Percentiles rank a stretch among this genome's conserved stretches.
These are phyloP conservation scores for Terfezia boudieri DNA, from an alignment of 495 filamentous ascomycete species.

Conservation along the genomic window DNA sequence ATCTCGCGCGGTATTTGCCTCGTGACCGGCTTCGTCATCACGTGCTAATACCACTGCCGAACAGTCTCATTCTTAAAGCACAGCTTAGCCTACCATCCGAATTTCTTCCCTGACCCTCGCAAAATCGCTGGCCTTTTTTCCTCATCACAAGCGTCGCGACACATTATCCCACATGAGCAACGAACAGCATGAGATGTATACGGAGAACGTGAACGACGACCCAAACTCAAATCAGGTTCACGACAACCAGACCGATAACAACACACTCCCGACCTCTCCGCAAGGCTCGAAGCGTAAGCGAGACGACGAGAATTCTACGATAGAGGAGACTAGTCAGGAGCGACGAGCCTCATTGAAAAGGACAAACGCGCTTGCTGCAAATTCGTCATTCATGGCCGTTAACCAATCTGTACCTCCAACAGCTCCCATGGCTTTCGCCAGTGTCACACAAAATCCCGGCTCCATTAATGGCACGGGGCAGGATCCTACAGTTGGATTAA, in stretches of 20 bases:
- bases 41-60: background rate
- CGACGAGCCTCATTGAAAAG: slow-evolving; percentile 18
- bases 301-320: slow-evolving; percentile 10
- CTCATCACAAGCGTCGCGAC: background rate
- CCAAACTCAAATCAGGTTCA: background rate
- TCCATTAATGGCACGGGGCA: background rate
- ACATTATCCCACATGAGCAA: slow-evolving; percentile 16
- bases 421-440: background rate
- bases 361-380: slow-evolving; percentile 14
- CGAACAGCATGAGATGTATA: slow-evolving; percentile 18
- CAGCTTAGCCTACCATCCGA: background rate
- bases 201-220: slow-evolving; percentile 16
- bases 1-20: background rate
- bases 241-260: background rate
- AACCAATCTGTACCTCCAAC: slow-evolving; percentile 4
- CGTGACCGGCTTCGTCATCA: background rate
- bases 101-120: background rate
- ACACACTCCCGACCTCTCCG: background rate
- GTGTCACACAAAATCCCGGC: background rate
- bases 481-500: background rate
- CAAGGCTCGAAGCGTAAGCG: slow-evolving; percentile 16
- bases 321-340: slow-evolving; percentile 13
- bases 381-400: slow-evolving; percentile 17
- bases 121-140: background rate
- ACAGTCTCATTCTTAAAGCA: background rate